Percentiles rank a stretch among this genome's conserved stretches.
Conservation (phyloP, 2,329 filamentous ascomycete species). For the Pezicula carpinea region DNA sequence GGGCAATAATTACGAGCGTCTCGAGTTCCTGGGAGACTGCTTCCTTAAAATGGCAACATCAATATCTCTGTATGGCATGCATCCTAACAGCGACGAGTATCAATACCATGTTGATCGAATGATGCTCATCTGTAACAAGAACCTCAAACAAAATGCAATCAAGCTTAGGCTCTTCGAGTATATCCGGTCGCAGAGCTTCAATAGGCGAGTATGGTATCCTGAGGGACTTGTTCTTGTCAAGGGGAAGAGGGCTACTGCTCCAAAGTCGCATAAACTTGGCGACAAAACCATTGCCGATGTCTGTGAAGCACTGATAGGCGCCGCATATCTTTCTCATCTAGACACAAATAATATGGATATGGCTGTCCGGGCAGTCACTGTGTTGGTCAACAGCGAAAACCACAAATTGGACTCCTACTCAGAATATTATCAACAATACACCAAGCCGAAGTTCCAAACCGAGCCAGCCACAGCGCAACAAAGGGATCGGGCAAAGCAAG, state of each 20-base stretch:
- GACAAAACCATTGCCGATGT: constrained; percentile 94
- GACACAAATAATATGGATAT: constrained; percentile 44
- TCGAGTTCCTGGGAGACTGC: constrained; percentile 90
- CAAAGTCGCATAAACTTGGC: constrained; percentile 61
- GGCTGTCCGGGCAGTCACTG: constrained; percentile 60
- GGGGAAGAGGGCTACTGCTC: constrained; percentile 60
- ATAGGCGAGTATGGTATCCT: constrained; percentile 79
- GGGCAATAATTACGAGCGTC: constrained; percentile 90
- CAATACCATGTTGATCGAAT: constrained; percentile 88
- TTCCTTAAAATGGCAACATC: constrained; percentile 96
- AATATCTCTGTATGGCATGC: constrained; percentile 74
- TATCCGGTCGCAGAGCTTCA: constrained; percentile 79
- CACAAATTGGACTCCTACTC: constrained; percentile 66
- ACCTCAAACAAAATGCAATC: constrained; percentile 74
- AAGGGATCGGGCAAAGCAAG: constrained; percentile 58
- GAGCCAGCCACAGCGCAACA: constrained; percentile 60
- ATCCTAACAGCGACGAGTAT: constrained; percentile 76
- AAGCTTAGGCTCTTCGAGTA: constrained; percentile 65
- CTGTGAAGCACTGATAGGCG: constrained; percentile 90
- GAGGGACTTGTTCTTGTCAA: constrained; percentile 66
- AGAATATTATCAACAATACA: constrained; percentile 70
- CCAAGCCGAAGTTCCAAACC: constrained; percentile 66
- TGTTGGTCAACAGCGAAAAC: constrained; percentile 62
- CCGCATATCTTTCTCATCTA: constrained; percentile 56
- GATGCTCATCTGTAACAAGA: constrained; percentile 86